phyloP scores from a whole-genome alignment of 129 eudicot genomes.

The Flaveria bidentis region DNA sequence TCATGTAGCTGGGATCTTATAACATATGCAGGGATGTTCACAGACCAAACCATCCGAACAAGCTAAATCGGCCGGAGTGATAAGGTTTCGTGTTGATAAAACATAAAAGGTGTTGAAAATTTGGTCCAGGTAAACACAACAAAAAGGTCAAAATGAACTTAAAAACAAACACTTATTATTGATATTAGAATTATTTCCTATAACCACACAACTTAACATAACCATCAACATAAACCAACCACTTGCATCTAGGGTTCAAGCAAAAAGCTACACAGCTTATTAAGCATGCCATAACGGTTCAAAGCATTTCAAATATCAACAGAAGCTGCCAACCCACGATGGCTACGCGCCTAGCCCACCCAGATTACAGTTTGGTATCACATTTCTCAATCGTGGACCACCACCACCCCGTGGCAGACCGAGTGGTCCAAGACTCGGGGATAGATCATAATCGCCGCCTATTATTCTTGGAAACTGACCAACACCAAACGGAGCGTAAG shows the following conservation, averaged over 20 bases:
- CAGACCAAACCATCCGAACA: too few relatives aligned
- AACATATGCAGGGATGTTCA: too few relatives aligned
- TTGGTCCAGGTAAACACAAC: too few relatives aligned
- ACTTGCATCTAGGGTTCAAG: not conserved
- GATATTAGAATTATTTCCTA: too few relatives aligned
- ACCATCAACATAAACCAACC: not conserved
- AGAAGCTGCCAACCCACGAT: not conserved
- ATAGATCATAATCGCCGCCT: conserved; percentile 54
- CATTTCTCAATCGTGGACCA: conserved; percentile 26
- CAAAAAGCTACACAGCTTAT: conserved; percentile 9
- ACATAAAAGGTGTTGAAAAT: too few relatives aligned
- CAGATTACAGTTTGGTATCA: conserved; percentile 42
- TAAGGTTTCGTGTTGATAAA: too few relatives aligned
- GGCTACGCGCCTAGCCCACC: conserved; percentile 32
- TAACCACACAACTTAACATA: too few relatives aligned
- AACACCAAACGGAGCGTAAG: conserved; percentile 30
- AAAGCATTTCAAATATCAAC: not conserved
- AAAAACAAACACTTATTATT: too few relatives aligned
- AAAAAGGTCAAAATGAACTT: too few relatives aligned
- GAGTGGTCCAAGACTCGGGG: conserved; percentile 15
- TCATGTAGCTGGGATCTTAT: too few relatives aligned
- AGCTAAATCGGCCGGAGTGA: too few relatives aligned
- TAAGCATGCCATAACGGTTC: not conserved
- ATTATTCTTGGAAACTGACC: conserved; percentile 37
- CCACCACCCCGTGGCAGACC: conserved; percentile 18